phyloP scores from a whole-genome alignment of 2,329 filamentous ascomycete species.

The Ophiostoma tasmaniense region DNA sequence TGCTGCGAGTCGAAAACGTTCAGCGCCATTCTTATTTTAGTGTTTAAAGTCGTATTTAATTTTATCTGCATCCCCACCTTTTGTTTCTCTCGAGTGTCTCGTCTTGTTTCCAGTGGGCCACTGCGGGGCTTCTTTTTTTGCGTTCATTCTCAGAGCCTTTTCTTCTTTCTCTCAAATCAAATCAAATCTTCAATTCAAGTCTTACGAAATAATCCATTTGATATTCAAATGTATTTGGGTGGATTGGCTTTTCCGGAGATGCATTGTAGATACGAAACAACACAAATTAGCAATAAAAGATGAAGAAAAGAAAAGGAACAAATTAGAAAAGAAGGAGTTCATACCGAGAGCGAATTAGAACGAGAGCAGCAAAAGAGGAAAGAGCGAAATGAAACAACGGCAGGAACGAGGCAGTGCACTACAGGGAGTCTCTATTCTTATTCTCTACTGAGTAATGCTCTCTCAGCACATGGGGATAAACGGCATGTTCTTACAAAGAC shows the following conservation, averaged over 20 bases:
- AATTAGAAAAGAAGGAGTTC: not conserved
- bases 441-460: too few relatives aligned
- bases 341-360: not conserved
- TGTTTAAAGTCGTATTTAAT: not conserved
- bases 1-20: not conserved
- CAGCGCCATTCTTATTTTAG: not conserved
- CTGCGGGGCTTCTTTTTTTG: not conserved
- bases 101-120: not conserved
- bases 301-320: not conserved
- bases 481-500: too few relatives aligned
- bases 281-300: not conserved
- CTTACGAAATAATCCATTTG: not conserved
- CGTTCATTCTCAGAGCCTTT: not conserved
- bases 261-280: not conserved
- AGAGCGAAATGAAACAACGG: not conserved
- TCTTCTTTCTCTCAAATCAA: not conserved
- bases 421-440: not conserved
- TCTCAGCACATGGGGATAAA: not conserved
- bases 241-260: not conserved
- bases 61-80: not conserved
- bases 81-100: not conserved
- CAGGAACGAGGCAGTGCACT: not conserved
- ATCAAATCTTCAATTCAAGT: not conserved
- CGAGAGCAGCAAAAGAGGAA: not conserved
- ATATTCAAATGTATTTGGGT: not conserved